Evolutionary conservation across 805 yeast species (phyloP), one percentile per base, ranked within the genome.

Genomic region (Metschnikowia rubicola): DNA sequence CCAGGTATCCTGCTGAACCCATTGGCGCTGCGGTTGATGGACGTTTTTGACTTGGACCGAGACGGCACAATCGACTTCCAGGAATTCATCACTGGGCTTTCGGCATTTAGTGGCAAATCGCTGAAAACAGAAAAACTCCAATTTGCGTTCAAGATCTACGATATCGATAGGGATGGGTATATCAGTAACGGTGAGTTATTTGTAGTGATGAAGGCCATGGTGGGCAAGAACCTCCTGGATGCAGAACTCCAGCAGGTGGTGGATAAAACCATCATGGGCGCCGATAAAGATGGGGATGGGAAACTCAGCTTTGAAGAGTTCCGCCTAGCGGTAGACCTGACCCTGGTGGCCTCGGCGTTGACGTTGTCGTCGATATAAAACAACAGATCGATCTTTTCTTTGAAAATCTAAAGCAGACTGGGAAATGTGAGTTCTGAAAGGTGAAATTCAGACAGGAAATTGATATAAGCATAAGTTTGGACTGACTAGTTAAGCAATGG

Each of bases 231-330:
- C 60, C 69, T 95, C 47, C 85, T 82, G 52, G 96, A 88, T 49
- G 81, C 80, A 28, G 96, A 94, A 60, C 75, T 94, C 46, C 99
- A 94, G 65, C 98, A 95, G 66, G 80, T 94, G 44, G 97, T 92
- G n/a, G 98, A 94, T 65, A 83, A 95, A 66, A 90, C 99, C 0
- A 90, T 95, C 54, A 81, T 89, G 82, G 97, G 92, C 64, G 91
- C 92, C 2, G 99, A 94, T 64, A 88, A 92, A 46, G 99, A 94
- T 66, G 81, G 82, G 38, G 99, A 94, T 66, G 97, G 96, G 10
- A 81, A 78, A 56, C 70, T 94, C 51, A 83, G 85, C 51, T 94
- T 90, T 62, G 89, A 81, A 33, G 99, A 94, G 73, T 94, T 94
- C 66, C 81, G 80, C 55, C 75, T 74, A 43, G 88, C 89, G 0